Evolutionary conservation across 768 basidiomycete genomes (phyloP), one percentile per base, ranked within the genome.

Genomic region (Calocybe indica): DNA sequence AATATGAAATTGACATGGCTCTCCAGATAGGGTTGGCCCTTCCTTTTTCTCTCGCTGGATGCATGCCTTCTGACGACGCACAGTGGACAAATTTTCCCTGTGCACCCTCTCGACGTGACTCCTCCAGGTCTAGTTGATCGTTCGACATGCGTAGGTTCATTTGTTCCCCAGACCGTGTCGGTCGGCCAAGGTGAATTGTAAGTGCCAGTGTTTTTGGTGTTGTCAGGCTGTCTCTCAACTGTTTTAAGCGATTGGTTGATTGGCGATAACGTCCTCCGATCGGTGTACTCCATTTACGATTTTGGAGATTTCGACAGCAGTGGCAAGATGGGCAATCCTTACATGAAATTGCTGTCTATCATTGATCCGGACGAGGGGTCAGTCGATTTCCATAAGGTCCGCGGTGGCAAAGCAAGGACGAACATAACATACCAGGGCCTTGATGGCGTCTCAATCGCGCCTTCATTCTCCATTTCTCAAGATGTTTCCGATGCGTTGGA

Each of bases 191-290:
- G 75, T 49, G 72, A 88, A 65, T 90, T 88, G 86, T 85, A 58
- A 40, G 82, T 70, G 34, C 11, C 13, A 22, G 39, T 49, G 31
- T 34, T 35, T 49, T 40, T 29, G 10, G 39, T 43, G 5, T 15
- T 11, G 42, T 14, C 22, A 34, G 15, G 5, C 9, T n/a, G 45
- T 38, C 42, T 46, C 35, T 37, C 49, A 9, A 2, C n/a, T 43
- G 14, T 46, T 53, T 13, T 8, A 50, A 90, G 88, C 59, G 90
- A 92, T 61, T 85, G 87, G 82, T 72, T 92, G 39, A 59, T 91
- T 45, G 90, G 90, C 14, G 89, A 87, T 64, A 91, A 88, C 57
- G 75, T 89, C 60, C 74, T 92, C 50, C 88, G 90, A 49, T 86
- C 87, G 11, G 68, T 91, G 35, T 92, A 92, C 63, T 77, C 86